Conservation (phyloP, 257 asterid genomes). For the Jaltomata sinuosa region DNA sequence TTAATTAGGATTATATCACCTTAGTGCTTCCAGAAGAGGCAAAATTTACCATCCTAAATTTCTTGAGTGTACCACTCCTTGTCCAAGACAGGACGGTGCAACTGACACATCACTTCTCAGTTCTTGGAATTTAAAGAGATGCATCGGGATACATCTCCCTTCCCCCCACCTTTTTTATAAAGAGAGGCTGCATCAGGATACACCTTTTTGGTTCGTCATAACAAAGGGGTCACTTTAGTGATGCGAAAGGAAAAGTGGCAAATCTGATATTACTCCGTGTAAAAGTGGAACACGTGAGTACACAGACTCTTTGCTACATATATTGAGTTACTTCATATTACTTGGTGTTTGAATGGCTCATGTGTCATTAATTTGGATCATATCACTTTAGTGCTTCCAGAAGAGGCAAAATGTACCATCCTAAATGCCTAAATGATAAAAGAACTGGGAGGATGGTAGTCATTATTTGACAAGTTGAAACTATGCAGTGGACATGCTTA, state of each 20-base stretch:
- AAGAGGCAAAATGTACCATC: background rate
- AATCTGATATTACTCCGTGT: conserved; percentile 31
- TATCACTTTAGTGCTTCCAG: background rate
- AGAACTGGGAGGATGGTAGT: background rate
- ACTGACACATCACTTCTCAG: too few species aligned
- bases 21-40: background rate
- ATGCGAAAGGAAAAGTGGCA: conserved; percentile 49
- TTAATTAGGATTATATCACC: background rate
- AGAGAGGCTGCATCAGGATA: conserved; percentile 53
- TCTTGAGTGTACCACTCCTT: too few species aligned
- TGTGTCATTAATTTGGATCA: background rate
- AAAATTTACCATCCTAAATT: background rate
- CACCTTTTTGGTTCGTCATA: conserved; percentile 33
- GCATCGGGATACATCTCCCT: background rate
- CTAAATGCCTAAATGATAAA: background rate
- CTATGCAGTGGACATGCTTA: background rate
- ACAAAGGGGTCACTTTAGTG: conserved; percentile 70
- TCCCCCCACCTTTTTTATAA: background rate
- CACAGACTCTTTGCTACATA: conserved; percentile 38
- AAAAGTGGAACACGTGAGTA: conserved; percentile 40
- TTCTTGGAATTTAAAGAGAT: background rate
- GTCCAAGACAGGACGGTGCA: too few species aligned
- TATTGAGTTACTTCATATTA: background rate
- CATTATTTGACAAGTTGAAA: background rate
- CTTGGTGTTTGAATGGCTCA: background rate